Evolutionary conservation across 2,329 filamentous ascomycete species (phyloP).

Genomic region (Domatiomyces globalis): DNA sequence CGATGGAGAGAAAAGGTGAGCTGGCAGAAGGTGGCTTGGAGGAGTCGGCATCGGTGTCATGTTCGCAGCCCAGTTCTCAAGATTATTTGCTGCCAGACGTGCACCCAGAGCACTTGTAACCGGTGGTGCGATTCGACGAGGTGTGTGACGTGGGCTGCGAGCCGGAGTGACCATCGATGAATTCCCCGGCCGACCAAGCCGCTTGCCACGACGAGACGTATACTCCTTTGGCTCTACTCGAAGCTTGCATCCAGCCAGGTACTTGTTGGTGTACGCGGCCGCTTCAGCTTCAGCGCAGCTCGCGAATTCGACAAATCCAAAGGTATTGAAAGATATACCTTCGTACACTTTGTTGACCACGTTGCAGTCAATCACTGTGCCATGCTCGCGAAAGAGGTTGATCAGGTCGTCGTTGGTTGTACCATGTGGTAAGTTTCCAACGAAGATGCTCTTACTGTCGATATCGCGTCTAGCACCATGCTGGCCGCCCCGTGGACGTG

Average conservation of each 20-base stretch:
- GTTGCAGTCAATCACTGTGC: conserved; percentile 12
- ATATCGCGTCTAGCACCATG: conserved; percentile 7
- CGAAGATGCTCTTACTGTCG: conserved; percentile 16
- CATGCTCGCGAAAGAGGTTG: conserved; percentile 10
- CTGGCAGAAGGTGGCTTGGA: no score
- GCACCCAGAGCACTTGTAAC: no score
- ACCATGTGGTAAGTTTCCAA: conserved; percentile 16
- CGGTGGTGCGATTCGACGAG: no score
- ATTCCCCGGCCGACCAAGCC: no score
- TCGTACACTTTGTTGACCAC: conserved; percentile 13
- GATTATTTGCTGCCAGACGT: no score
- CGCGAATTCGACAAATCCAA: conserved; percentile 16
- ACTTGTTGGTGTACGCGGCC: conserved; percentile 9
- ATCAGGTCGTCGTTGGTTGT: conserved; percentile 8
- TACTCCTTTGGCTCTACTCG: conserved; percentile 18
- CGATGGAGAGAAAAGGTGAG: no score
- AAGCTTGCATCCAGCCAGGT: conserved; percentile 8
- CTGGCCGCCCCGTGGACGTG: conserved; percentile 1
- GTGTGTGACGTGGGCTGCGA: no score
- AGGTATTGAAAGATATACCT: conserved; percentile 10
- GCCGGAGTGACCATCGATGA: no score
- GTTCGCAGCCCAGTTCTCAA: no score
- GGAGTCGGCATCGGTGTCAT: no score
- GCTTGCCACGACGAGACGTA: conserved; percentile 11
- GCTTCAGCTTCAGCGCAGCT: conserved; percentile 9